A percentile compares a stretch with the other conserved stretches of the same genome.
Evolutionary conservation across 805 yeast genomes (phyloP).

Genomic region (Candida pseudoglaebosa): DNA sequence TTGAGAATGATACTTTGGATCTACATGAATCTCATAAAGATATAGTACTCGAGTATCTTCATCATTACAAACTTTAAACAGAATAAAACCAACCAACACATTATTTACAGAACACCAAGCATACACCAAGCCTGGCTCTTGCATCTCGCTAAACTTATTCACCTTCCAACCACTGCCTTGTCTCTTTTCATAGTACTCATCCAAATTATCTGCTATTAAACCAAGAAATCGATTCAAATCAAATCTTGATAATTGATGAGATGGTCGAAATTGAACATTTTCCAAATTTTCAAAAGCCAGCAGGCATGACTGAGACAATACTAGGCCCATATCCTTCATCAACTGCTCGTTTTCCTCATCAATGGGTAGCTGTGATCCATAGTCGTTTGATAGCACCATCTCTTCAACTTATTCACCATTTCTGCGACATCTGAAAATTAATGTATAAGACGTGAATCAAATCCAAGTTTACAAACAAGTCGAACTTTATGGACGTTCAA

Average conservation of each 20-base stretch:
- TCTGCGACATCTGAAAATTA: no score
- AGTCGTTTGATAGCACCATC: no score
- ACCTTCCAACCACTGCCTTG: constrained; percentile 40
- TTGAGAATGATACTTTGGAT: constrained; percentile 26
- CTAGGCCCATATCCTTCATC: constrained; percentile 14
- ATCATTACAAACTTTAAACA: constrained; percentile 43
- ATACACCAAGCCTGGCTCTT: constrained; percentile 45
- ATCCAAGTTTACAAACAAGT: background rate
- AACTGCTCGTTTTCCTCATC: constrained; percentile 15
- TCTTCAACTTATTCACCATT: no score
- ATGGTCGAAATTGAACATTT: constrained; percentile 7
- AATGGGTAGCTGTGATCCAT: constrained; percentile 7
- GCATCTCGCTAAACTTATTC: constrained; percentile 43
- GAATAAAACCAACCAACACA: constrained; percentile 40
- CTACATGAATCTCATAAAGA: constrained; percentile 55
- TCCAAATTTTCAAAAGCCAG: constrained; percentile 9
- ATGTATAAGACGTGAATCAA: background rate
- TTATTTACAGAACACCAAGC: constrained; percentile 23
- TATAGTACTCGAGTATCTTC: constrained; percentile 40
- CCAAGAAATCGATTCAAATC: constrained; percentile 14
- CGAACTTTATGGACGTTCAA: background rate
- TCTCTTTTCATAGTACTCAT: constrained; percentile 19
- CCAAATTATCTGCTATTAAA: constrained; percentile 26
- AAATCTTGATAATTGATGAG: constrained; percentile 4
- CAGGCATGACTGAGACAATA: constrained; percentile 6